Base-by-base conservation (phyloP, 371 early-diverging fungal species). In the Circinella umbellata region DNA sequence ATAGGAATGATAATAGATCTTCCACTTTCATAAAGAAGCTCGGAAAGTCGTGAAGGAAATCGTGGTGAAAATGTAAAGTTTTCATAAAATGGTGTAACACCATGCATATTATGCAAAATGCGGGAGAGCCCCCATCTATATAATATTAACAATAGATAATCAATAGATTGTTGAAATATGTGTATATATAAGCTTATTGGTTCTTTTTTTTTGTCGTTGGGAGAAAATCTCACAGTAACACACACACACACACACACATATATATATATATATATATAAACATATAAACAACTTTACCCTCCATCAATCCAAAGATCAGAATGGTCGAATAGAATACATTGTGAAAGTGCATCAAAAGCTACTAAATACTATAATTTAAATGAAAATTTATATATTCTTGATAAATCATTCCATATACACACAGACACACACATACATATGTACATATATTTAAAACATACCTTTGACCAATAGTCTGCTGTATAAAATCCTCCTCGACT, bases 51-150 rank as follows among this genome's bases (percentile, higher is more conserved):
- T 35, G 68, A 35, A 34, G 76, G 75, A 2, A 84, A 60, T 13
- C 68, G 61, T 20, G 53, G 61, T 15, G 79, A 49, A 14, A 82
- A 71, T 4, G 46, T 36, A 9, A 69, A 48, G 14, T 61, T 36
- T 7, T 72, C 36, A 42, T 79, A 74, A 47, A 84, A 84, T 27
- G 48, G 54, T 9, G 47, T 37, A 0, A 82, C 82, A 14, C 85
- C 82, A 71, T 88, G 87, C 71, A 86, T 88, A 53, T 85, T 87
- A 51, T 85, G 84, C 27, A 88, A 62, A 46, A 88, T 82, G 47
- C 89, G 84, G 55, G 85, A 87, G 54, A 88, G 68, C 4, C 85
- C 89, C 85, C 86, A 87, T 42, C 89, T 88, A 74, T 17, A 38
- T 68, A 38, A 46, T 34, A 66, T 18, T 49, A 8, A 42, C 11